Evolutionary conservation across 1,284 basidiomycete genomes (phyloP).

Genomic region (Trametes sp.): DNA sequence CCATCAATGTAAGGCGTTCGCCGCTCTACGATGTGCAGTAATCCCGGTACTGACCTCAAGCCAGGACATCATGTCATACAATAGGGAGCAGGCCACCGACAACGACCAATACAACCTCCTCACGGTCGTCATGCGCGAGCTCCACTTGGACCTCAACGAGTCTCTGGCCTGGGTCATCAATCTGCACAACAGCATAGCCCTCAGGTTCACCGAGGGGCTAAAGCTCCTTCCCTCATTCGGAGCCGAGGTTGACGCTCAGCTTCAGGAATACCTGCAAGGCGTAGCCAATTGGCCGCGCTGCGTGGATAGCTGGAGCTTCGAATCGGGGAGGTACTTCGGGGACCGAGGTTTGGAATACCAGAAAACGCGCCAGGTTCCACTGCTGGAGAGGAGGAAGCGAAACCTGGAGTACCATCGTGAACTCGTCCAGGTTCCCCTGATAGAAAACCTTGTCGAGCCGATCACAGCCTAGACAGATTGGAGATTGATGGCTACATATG

Average conservation of each 20-base stretch:
- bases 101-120: conserved; percentile 47
- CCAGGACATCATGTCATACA: conserved; percentile 50
- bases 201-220: conserved; percentile 38
- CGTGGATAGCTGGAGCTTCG: conserved; percentile 46
- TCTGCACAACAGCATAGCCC: conserved; percentile 37
- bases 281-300: conserved; percentile 42
- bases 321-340: conserved; percentile 45
- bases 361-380: conserved; percentile 19
- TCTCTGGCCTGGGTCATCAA: conserved; percentile 43
- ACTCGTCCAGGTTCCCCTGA: conserved; percentile 3
- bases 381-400: conserved; percentile 13
- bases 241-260: conserved; percentile 15
- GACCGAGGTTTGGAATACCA: conserved; percentile 33
- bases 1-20: conserved; percentile 41
- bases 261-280: conserved; percentile 38
- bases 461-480: neutral
- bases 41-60: neutral
- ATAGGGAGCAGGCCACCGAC: conserved; percentile 46
- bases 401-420: neutral
- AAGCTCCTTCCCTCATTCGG: conserved; percentile 24
- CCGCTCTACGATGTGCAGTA: too few species aligned
- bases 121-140: conserved; percentile 41
- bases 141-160: conserved; percentile 39
- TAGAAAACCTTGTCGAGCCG: conserved; percentile 8
- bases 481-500: too few species aligned